Base-by-base conservation (phyloP, 768 basidiomycete genomes). In the Lentinula lateritia region DNA sequence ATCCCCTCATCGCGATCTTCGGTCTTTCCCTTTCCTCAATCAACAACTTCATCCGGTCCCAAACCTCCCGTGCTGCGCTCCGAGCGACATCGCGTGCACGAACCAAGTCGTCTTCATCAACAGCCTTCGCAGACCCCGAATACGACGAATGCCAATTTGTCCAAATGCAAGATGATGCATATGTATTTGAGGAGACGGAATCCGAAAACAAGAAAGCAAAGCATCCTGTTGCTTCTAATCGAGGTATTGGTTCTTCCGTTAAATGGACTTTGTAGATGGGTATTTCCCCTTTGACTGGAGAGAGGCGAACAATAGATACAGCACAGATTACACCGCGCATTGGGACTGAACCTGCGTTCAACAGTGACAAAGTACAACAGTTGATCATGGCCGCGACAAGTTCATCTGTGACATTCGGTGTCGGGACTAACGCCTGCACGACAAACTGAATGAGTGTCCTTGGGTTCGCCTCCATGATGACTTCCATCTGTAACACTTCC, bases 371-470 rank as follows among this genome's bases (percentile, higher is more conserved):
- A 5, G 83, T 83, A 64, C 82, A 79, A 0, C 90, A 87, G 63
- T 93, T 93, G 64, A 92, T 83, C 70, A 86, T 75, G 2, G 87
- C 80, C 0, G 90, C 86, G 1, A 83, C 73, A 28, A 89, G 74
- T 0, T 75, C 75, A 32, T 80, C 75, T 36, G 74, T 73, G 34
- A 20, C 6, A n/a, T 67, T 53, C 58, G 68, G 61, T 66, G 64
- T 28, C 5, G 62, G 63, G 9, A 72, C 58, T 1, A 92, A 75
- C 2, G 81, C 77, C 71, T 94, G 92, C 0, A 89, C 78, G 1
- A 91, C 87, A n/a, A 94, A 77, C 65, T 93, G 92, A 2, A 93
- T 76, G 9, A 92, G 78, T 2, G 89, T 85, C 13, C 92, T 77
- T 7, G 92, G 93, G 61, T 87, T 80, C 12, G 50, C 68, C 52